Conservation (phyloP, 1,139 yeast species). For the Candida tunisiensis region DNA sequence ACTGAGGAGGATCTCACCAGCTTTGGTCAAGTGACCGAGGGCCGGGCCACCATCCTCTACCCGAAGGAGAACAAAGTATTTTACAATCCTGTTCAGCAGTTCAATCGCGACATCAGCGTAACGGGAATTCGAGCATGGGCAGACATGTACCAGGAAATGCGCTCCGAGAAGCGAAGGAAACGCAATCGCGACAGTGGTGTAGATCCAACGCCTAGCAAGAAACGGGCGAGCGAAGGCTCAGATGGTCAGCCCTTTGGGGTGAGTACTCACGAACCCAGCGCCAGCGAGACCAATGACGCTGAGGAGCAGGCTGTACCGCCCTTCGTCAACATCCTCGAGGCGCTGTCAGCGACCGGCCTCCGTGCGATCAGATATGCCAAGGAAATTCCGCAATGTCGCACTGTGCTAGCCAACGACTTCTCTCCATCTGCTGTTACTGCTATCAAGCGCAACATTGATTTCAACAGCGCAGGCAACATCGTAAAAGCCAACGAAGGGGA, state of each 20-base stretch:
- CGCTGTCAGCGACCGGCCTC: conserved; percentile 86
- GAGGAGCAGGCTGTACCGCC: conserved; percentile 5
- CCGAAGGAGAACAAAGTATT: conserved; percentile 74
- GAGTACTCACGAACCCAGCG: conserved; percentile 3
- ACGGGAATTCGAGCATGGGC: conserved; percentile 80
- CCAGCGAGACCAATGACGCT: conserved; percentile 1
- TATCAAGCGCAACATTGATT: conserved; percentile 51
- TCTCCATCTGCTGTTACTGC: conserved; percentile 75
- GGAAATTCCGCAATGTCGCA: conserved; percentile 61
- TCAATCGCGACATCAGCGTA: conserved; percentile 81
- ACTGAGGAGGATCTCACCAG: too few species aligned
- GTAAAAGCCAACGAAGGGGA: conserved; percentile 67
- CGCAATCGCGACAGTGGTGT: conserved; percentile 4
- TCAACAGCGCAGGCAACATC: conserved; percentile 36
- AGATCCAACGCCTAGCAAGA: neutral
- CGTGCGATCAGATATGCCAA: conserved; percentile 87
- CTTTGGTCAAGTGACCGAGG: conserved; percentile 62
- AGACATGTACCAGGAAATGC: conserved; percentile 27
- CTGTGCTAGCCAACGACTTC: conserved; percentile 78
- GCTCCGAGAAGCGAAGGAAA: conserved; percentile 17
- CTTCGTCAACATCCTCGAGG: conserved; percentile 61
- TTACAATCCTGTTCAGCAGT: conserved; percentile 93
- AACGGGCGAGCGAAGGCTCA: neutral
- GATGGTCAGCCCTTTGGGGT: too few species aligned
- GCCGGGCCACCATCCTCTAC: conserved; percentile 61